Evolutionary conservation across 2,329 filamentous ascomycete species (phyloP), one percentile per base, ranked within the genome.

Genomic region (Talaromyces sp.): DNA sequence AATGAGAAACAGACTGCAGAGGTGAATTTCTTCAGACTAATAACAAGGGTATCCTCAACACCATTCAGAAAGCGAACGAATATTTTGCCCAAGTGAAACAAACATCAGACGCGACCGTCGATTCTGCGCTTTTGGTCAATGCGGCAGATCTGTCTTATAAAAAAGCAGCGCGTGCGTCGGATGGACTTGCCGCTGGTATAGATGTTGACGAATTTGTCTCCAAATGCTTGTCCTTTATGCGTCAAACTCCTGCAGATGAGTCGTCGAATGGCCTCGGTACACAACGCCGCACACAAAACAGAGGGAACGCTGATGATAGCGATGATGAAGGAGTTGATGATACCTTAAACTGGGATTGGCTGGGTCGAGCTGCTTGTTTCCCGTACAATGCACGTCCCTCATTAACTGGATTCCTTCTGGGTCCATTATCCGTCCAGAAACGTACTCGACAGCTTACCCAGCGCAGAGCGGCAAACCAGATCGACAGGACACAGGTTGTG

Each of bases 191-290:
- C 2, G 87, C 90, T 60, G 92, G 93, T 8, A 81, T 99, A 24
- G 93, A 98, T 72, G 84, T 96, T 0, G 93, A 98, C 67, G 91
- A 97, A 71, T 96, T 98, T 72, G 87, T 98, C 14, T 90, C 91
- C 0, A 96, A 96, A 77, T 94, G 90, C 75, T 92, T 96, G 66
- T 86, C 85, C 3, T 98, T 91, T 74, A 97, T 98, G 92, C 87
- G 87, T 24, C 83, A 85, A 41, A 90, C 87, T 3, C 81, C 84
- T 8, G 84, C 84, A 11, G 84, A 85, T 27, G 78, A 78, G 14
- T 81, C 85, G 58, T 81, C 84, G 45, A 74, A 84, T 47, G 78
- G 75, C 22, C 73, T 68, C 63, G 70, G 72, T 61, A 78, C 76
- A 2, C 79, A 81, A 67, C 74, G 76, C 58, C 71, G 78, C 67